These are phyloP conservation scores for Primulina eburnea DNA, from an alignment of 257 asterid species.

Conservation along the genomic window DNA sequence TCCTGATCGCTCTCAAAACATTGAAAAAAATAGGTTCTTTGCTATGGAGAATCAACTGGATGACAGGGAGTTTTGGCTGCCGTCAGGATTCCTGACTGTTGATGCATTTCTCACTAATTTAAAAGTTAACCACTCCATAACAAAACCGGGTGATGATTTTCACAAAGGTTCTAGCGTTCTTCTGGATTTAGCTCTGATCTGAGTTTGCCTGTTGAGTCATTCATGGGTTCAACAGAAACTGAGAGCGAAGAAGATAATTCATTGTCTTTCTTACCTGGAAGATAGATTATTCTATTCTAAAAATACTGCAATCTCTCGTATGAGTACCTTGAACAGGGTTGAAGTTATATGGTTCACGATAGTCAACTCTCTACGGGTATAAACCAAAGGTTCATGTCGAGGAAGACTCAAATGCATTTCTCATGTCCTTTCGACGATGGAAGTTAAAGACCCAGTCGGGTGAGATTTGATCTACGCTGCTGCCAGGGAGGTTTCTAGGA, in stretches of 20 bases:
- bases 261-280: conserved; percentile 44
- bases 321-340: conserved; percentile 19
- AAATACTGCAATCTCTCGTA: conserved; percentile 22
- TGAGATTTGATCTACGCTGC: conserved; percentile 57
- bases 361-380: conserved; percentile 56
- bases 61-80: conserved; percentile 56
- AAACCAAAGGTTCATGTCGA: conserved; percentile 40
- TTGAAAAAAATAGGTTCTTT: too few relatives aligned
- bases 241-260: conserved; percentile 75
- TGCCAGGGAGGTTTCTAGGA: conserved; percentile 54
- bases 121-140: conserved; percentile 5
- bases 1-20: too few relatives aligned
- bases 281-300: conserved; percentile 38
- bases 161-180: conserved; percentile 21
- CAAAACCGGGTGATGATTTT: background rate
- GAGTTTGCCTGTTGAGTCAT: conserved; percentile 69
- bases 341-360: conserved; percentile 64
- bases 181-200: conserved; percentile 44
- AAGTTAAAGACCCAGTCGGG: background rate
- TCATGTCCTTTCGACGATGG: background rate
- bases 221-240: conserved; percentile 48
- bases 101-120: conserved; percentile 43
- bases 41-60: conserved; percentile 41
- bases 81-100: conserved; percentile 51
- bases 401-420: conserved; percentile 43